Evolutionary conservation across 148 eudicot species (phyloP).

Genomic region (Rhododendron vialii): DNA sequence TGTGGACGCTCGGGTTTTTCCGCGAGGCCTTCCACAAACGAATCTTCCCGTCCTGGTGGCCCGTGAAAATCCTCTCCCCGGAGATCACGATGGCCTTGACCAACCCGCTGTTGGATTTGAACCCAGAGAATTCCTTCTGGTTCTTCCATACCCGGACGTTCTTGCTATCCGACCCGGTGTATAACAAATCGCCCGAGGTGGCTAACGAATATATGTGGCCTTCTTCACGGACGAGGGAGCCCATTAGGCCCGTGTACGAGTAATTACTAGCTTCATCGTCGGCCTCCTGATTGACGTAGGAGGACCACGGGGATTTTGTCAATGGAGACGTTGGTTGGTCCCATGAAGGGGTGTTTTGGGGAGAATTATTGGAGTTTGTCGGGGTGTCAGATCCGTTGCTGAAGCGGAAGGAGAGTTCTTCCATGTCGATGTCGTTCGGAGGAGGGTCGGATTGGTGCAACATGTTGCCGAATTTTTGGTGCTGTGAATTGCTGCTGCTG

Average conservation of each 20-base stretch:
- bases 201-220: constrained; percentile 80
- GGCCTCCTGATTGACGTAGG: constrained; percentile 18
- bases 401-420: constrained; percentile 22
- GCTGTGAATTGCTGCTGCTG: neutral
- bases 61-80: constrained; percentile 54
- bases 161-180: constrained; percentile 82
- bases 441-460: constrained; percentile 5
- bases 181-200: constrained; percentile 56
- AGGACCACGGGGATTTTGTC: constrained; percentile 60
- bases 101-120: constrained; percentile 71
- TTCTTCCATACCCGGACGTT: constrained; percentile 81
- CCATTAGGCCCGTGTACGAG: constrained; percentile 61
- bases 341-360: neutral
- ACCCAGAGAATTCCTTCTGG: constrained; percentile 68
- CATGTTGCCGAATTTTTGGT: neutral
- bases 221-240: constrained; percentile 77
- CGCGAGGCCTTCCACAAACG: constrained; percentile 64
- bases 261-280: neutral
- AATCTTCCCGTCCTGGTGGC: constrained; percentile 80
- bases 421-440: constrained; percentile 14
- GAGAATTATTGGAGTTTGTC: neutral
- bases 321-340: constrained; percentile 9
- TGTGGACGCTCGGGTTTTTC: constrained; percentile 49
- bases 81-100: constrained; percentile 71
- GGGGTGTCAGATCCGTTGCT: constrained; percentile 1